Conservation (phyloP, 208 protist species). For the Wallacemonas collosoma region DNA sequence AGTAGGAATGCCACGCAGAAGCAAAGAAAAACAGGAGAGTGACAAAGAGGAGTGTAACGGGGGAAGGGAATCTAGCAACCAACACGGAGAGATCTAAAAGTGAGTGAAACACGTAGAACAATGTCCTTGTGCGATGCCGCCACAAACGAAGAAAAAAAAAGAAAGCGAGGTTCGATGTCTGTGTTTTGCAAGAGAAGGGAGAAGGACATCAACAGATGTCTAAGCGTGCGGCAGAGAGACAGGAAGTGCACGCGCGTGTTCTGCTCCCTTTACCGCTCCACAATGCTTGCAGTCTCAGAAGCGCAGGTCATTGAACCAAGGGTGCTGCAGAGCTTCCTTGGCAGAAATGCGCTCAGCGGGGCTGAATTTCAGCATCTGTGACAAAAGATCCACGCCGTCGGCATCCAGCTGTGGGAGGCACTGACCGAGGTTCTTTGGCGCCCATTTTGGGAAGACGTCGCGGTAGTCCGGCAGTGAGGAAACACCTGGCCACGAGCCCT, state of each 20-base stretch:
- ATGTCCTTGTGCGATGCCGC: too few species aligned
- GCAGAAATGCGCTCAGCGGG: constrained; percentile 89
- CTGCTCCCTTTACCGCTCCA: not conserved
- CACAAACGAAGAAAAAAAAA: constrained; percentile 13
- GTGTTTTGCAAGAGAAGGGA: too few species aligned
- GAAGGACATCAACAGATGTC: too few species aligned
- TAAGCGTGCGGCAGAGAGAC: not conserved
- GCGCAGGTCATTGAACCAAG: constrained; percentile 87
- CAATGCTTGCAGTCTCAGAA: constrained; percentile 26
- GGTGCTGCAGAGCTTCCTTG: constrained; percentile 90
- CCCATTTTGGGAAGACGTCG: constrained; percentile 95
- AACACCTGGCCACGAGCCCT: constrained; percentile 97
- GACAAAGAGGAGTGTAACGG: constrained; percentile 1
- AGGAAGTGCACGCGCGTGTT: not conserved
- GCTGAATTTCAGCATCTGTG: constrained; percentile 90
- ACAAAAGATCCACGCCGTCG: constrained; percentile 87
- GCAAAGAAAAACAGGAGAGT: not conserved
- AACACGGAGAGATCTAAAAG: constrained; percentile 5
- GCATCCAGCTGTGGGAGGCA: constrained; percentile 76
- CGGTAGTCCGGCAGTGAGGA: constrained; percentile 97
- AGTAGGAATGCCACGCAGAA: constrained; percentile 11
- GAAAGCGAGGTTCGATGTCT: not conserved
- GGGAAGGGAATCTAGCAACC: not conserved
- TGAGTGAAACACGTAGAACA: not conserved
- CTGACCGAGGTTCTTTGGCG: constrained; percentile 60